A percentile compares a stretch with the other conserved stretches of the same genome.
Evolutionary conservation across 441 rosid genomes (phyloP).

Genomic region (Pelargonium australe): DNA sequence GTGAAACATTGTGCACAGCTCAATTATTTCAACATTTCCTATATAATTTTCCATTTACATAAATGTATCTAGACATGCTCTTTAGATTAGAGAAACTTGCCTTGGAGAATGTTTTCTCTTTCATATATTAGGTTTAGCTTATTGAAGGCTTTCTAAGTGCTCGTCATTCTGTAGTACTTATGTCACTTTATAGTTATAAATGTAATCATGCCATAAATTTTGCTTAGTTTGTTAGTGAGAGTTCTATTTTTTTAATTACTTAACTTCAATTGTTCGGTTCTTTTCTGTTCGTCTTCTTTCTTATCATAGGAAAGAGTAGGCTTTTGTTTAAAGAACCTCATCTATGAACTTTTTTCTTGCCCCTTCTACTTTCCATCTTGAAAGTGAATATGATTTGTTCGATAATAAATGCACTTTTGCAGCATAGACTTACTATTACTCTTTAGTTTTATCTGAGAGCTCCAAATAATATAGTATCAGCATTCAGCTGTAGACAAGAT

Average conservation of each 20-base stretch:
- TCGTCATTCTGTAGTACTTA: background rate
- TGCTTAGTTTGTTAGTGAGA: background rate
- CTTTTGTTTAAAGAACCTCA: background rate
- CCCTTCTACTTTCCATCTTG: background rate
- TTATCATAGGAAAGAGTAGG: background rate
- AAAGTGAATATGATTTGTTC: background rate
- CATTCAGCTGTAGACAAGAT: background rate
- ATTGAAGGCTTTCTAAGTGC: background rate
- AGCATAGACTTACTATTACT: background rate
- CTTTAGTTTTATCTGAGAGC: background rate
- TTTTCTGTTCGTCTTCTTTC: background rate
- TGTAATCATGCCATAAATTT: background rate
- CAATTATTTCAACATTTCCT: background rate
- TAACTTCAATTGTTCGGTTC: background rate
- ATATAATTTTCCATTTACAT: too few relatives aligned
- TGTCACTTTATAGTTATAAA: background rate
- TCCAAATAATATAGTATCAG: background rate
- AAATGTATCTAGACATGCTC: too few relatives aligned
- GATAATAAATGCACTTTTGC: background rate
- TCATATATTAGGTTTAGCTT: background rate
- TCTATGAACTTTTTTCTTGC: background rate
- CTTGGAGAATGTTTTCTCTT: background rate
- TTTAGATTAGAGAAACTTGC: background rate
- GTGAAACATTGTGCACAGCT: background rate
- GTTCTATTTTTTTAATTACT: background rate